phyloP scores from a whole-genome alignment of 805 yeast species.

The Huiozyma naganishii region DNA sequence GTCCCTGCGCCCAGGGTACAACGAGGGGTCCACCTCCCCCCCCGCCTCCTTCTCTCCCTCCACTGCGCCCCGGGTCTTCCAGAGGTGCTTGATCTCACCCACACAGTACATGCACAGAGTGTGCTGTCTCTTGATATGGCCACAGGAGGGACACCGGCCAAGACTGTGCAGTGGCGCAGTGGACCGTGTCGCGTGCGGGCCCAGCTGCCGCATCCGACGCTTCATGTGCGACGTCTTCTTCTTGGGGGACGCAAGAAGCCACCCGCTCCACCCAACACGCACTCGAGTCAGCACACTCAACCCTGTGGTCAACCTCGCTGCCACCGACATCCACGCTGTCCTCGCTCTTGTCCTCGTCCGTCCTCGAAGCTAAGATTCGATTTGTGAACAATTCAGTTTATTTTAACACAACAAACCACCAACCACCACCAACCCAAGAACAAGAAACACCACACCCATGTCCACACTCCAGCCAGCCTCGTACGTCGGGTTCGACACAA shows the following conservation, averaged over 20 bases:
- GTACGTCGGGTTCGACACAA: slow-evolving; percentile 94
- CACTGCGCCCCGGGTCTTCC: slow-evolving; percentile 37
- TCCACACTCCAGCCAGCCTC: slow-evolving; percentile 38
- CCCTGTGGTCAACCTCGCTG: background rate
- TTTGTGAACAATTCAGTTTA: background rate
- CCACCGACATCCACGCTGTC: background rate
- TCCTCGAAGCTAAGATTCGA: background rate
- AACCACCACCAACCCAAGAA: background rate
- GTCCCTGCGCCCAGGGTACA: slow-evolving; percentile 65
- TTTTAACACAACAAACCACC: background rate
- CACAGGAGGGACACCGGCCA: slow-evolving; percentile 92
- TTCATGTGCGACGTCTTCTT: slow-evolving; percentile 83
- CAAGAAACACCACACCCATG: background rate
- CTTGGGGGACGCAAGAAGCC: slow-evolving; percentile 83
- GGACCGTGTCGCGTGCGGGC: slow-evolving; percentile 17
- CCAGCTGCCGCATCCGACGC: slow-evolving; percentile 72
- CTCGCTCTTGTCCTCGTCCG: background rate
- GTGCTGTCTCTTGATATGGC: slow-evolving; percentile 81
- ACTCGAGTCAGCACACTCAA: background rate
- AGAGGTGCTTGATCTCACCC: slow-evolving; percentile 61
- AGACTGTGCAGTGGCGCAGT: slow-evolving; percentile 57
- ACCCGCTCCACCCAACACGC: slow-evolving; percentile 32
- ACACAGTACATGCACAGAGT: slow-evolving; percentile 90
- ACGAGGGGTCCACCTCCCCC: slow-evolving; percentile 33
- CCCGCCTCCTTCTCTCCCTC: slow-evolving; percentile 11